Base-by-base conservation (phyloP, 169 alveolate species). In the Eimeria acervulina region DNA sequence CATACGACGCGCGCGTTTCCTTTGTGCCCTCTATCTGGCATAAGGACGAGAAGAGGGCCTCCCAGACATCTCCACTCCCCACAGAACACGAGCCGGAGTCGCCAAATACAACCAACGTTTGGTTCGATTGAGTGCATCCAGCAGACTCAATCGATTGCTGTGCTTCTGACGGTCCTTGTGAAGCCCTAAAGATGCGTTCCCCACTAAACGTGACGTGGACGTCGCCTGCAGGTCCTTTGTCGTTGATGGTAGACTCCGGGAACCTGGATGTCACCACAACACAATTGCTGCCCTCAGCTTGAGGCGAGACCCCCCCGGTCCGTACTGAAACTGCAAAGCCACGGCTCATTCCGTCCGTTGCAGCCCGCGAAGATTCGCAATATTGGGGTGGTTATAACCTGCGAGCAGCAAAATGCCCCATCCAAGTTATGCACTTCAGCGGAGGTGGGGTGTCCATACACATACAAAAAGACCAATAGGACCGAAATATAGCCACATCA, bases 241-340 rank as follows among this genome's bases (percentile, higher is more conserved):
- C 31, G 88, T 3, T n/a, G 61, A 13, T 44, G 42, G 47, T 38
- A 42, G 19, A 21, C 63, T 6, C 36, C 3, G 42, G 63, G 66
- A 10, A 40, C 36, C 61, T 44, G 2, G 88, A 38, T 28, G 88
- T 78, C 47, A 78, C 88, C 63, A 42, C 88, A 26, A 78, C 33
- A 12, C 26, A 8, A 2, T 78, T 26, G 61, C 38, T 42, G 36
- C 26, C 88, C 61, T 78, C 40, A 42, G 26, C 63, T n/a, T 1
- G 88, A 44, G 66, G 88, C 21, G 28, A 28, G 21, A 23, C 66
- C 59, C 85, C 85, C 26, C 88, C 63, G 15, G 40, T 21, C 88
- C 88, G 42, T 78, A 83, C 91, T 12, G 91, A 83, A 12, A 83
- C 91, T 26, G 72, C n/a, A 47, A 83, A 83, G 28, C 72, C 91